phyloP scores from a whole-genome alignment of 2,329 filamentous ascomycete species.

The Eutypa lata region DNA sequence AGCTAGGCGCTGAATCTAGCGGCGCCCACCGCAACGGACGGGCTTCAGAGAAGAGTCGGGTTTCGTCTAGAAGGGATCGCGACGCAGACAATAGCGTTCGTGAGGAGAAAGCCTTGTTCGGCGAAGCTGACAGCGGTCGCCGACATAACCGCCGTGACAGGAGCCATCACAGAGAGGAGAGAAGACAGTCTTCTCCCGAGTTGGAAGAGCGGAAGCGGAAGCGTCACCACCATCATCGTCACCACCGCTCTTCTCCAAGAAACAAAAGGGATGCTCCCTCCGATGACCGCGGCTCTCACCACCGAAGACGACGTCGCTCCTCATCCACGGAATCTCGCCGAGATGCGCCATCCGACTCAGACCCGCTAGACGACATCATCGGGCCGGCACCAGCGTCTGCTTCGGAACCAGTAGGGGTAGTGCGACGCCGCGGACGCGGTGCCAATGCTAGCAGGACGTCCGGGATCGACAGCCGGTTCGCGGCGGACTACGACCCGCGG shows the following conservation, averaged over 20 bases:
- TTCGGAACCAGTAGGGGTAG: slow-evolving; percentile 24
- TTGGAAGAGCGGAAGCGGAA: slow-evolving; percentile 5
- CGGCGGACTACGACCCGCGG: slow-evolving; percentile 57
- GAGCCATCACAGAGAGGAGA: slow-evolving; percentile 1
- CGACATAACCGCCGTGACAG: slow-evolving; percentile 10
- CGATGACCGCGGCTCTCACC: slow-evolving; percentile 1
- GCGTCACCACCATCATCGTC: slow-evolving; percentile 5
- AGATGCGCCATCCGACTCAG: slow-evolving; percentile 48
- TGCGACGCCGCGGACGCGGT: slow-evolving; percentile 68
- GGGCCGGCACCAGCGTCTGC: slow-evolving; percentile 63
- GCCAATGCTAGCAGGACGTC: slow-evolving; percentile 56
- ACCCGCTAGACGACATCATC: slow-evolving; percentile 72
- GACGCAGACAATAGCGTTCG: neutral
- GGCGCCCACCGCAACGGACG: slow-evolving; percentile 1
- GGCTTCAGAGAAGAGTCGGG: slow-evolving; percentile 8
- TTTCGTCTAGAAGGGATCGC: slow-evolving; percentile 6
- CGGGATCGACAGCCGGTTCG: slow-evolving; percentile 79
- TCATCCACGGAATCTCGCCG: neutral
- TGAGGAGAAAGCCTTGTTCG: neutral
- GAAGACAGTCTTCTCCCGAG: slow-evolving; percentile 9
- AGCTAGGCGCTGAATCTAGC: slow-evolving; percentile 10
- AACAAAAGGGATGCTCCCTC: slow-evolving; percentile 1
- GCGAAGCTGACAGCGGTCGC: slow-evolving; percentile 1
- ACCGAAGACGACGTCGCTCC: slow-evolving; percentile 2
- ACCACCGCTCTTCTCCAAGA: slow-evolving; percentile 5